Conservation (phyloP, 176 grass and related monocot species). For the Juncus inflexus region DNA sequence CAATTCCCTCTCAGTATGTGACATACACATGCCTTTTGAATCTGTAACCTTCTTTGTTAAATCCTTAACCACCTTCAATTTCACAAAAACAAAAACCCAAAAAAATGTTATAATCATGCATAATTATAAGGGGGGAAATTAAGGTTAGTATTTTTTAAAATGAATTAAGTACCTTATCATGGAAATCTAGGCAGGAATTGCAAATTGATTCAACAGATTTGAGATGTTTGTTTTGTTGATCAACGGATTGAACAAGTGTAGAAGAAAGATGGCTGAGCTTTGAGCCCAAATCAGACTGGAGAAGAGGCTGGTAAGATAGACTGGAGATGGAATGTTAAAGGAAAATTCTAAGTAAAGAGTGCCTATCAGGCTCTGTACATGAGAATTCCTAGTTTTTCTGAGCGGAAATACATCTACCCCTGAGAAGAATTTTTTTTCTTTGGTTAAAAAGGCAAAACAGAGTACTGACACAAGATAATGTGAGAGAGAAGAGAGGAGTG, state of each 20-base stretch:
- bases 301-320: too few species aligned
- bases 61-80: conserved; percentile 54
- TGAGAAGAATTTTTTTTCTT: too few species aligned
- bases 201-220: conserved; percentile 70
- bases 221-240: conserved; percentile 76
- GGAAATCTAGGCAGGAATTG: conserved; percentile 76
- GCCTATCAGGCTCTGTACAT: too few species aligned
- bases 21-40: conserved; percentile 69
- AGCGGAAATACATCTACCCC: too few species aligned
- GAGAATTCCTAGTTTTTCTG: too few species aligned
- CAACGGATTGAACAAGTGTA: conserved; percentile 59
- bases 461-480: too few species aligned
- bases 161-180: conserved; percentile 78
- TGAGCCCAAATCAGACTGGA: conserved; percentile 52
- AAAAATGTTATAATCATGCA: too few species aligned
- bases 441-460: too few species aligned
- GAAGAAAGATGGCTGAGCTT: conserved; percentile 69
- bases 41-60: conserved; percentile 78
- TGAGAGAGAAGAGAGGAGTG: too few species aligned
- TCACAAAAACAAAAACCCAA: conserved; percentile 5
- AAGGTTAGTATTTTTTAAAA: neutral
- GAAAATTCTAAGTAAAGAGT: too few species aligned
- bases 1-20: conserved; percentile 79
- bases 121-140: neutral
- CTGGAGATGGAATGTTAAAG: too few species aligned